Conservation (phyloP, 2,329 filamentous ascomycete species). For the Aspergillus sp. region DNA sequence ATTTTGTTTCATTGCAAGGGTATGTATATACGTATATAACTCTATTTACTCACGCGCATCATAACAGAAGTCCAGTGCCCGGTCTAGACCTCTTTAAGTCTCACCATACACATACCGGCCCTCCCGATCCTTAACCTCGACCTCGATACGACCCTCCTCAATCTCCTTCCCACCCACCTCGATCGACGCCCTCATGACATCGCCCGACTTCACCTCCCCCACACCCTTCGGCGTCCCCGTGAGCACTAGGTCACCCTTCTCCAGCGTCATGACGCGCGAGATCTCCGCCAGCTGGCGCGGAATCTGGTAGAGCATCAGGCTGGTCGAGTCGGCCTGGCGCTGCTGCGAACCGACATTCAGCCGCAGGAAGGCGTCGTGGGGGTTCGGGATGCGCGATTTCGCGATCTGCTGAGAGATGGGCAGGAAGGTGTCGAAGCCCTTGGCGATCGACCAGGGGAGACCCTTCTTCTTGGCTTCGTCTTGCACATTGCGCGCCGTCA, state of each 20-base stretch:
- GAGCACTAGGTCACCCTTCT: slow-evolving; percentile 87
- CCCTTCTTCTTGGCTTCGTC: slow-evolving; percentile 97
- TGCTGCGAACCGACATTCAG: slow-evolving; percentile 77
- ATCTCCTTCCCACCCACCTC: slow-evolving; percentile 78
- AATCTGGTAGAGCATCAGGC: slow-evolving; percentile 90
- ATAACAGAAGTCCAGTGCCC: not conserved
- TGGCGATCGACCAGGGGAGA: slow-evolving; percentile 92
- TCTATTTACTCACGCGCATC: not conserved
- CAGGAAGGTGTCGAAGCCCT: slow-evolving; percentile 97
- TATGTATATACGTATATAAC: slow-evolving; percentile 10
- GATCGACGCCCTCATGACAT: slow-evolving; percentile 82
- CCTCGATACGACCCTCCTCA: slow-evolving; percentile 80
- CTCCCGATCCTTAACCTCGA: slow-evolving; percentile 75
- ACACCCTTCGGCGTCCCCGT: slow-evolving; percentile 99
- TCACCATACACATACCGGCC: slow-evolving; percentile 75
- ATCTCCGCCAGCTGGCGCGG: slow-evolving; percentile 87
- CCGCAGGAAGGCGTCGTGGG: slow-evolving; percentile 83
- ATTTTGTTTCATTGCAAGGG: not conserved
- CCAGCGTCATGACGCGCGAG: slow-evolving; percentile 89
- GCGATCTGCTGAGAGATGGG: slow-evolving; percentile 80
- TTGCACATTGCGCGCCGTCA: slow-evolving; percentile 94
- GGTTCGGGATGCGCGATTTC: slow-evolving; percentile 77
- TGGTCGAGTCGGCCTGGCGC: slow-evolving; percentile 84
- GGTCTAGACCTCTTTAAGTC: slow-evolving; percentile 49
- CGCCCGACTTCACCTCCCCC: slow-evolving; percentile 78